Conservation (phyloP, 164 flowering plant genomes). For the Tetracentron sinense region DNA sequence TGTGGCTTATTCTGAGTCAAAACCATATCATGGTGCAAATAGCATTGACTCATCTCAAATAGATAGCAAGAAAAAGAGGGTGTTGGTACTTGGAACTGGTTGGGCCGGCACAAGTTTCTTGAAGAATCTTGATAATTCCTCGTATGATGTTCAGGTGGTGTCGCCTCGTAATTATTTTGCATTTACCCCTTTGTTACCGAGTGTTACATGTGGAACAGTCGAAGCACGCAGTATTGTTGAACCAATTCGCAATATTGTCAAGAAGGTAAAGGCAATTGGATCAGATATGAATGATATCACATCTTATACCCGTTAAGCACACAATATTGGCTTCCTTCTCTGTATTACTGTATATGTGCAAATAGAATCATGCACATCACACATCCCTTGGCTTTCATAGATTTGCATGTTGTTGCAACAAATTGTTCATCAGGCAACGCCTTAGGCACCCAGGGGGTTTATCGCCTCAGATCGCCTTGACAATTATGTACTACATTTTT, state of each 20-base stretch:
- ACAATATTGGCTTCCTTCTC: too few species aligned
- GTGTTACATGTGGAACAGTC: slow-evolving; percentile 89
- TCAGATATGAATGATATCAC: background rate
- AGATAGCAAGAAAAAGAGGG: slow-evolving; percentile 57
- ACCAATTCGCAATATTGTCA: slow-evolving; percentile 67
- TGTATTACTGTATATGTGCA: too few species aligned
- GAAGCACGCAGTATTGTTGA: slow-evolving; percentile 91
- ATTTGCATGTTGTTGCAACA: too few species aligned
- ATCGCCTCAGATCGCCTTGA: too few species aligned
- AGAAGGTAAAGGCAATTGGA: slow-evolving; percentile 40
- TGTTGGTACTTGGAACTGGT: slow-evolving; percentile 91
- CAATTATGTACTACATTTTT: too few species aligned
- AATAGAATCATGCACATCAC: too few species aligned
- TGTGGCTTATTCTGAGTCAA: slow-evolving; percentile 61
- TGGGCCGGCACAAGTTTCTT: slow-evolving; percentile 90
- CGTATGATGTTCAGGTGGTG: slow-evolving; percentile 76
- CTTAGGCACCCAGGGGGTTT: too few species aligned
- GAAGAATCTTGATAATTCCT: slow-evolving; percentile 63
- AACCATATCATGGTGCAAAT: slow-evolving; percentile 13
- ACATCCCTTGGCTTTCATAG: too few species aligned
- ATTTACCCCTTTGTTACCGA: slow-evolving; percentile 85
- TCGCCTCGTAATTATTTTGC: slow-evolving; percentile 91
- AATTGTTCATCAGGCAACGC: too few species aligned
- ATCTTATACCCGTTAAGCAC: background rate
- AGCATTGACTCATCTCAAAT: slow-evolving; percentile 14